Percentiles rank a stretch among this genome's conserved stretches.
These are phyloP conservation scores for Coemansia sp. DNA, from an alignment of 192 early-diverging fungal genomes.

Conservation along the genomic window DNA sequence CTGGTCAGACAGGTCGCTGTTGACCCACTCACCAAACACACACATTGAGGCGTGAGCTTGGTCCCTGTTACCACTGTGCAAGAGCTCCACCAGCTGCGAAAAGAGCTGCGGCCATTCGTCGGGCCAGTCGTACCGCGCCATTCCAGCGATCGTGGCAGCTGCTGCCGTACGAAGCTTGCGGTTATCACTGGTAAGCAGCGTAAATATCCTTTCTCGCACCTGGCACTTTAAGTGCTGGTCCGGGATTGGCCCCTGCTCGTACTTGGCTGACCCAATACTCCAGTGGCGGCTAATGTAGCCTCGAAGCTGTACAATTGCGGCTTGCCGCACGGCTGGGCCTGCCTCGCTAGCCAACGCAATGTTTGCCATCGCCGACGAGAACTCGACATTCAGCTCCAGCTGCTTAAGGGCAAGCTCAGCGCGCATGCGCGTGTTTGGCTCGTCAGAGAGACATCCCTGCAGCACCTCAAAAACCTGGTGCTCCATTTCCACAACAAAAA, in stretches of 20 bases:
- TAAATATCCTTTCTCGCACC: slow-evolving; percentile 42
- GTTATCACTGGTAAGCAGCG: slow-evolving; percentile 28
- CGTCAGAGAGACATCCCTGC: slow-evolving; percentile 65
- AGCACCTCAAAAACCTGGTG: slow-evolving; percentile 69
- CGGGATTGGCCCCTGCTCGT: slow-evolving; percentile 47
- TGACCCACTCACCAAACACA: slow-evolving; percentile 79
- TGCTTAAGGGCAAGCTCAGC: slow-evolving; percentile 71
- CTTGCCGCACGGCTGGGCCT: slow-evolving; percentile 64
- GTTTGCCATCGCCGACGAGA: slow-evolving; percentile 65
- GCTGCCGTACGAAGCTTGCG: slow-evolving; percentile 41
- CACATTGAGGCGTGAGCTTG: slow-evolving; percentile 87
- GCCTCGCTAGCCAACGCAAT: slow-evolving; percentile 64
- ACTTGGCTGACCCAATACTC: slow-evolving; percentile 60
- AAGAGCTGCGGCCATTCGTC: slow-evolving; percentile 91
- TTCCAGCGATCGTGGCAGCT: slow-evolving; percentile 81
- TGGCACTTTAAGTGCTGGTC: slow-evolving; percentile 40
- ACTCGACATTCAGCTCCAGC: slow-evolving; percentile 59
- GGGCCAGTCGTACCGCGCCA: slow-evolving; percentile 91
- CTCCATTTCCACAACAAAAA: slow-evolving; percentile 57
- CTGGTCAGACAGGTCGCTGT: slow-evolving; percentile 80
- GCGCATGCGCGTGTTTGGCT: slow-evolving; percentile 60
- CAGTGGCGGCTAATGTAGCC: slow-evolving; percentile 75
- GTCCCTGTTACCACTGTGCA: slow-evolving; percentile 61
- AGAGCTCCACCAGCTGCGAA: slow-evolving; percentile 65
- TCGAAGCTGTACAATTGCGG: slow-evolving; percentile 68